Evolutionary conservation across 495 filamentous ascomycete genomes (phyloP).

Genomic region (Aspergillus ostianus): DNA sequence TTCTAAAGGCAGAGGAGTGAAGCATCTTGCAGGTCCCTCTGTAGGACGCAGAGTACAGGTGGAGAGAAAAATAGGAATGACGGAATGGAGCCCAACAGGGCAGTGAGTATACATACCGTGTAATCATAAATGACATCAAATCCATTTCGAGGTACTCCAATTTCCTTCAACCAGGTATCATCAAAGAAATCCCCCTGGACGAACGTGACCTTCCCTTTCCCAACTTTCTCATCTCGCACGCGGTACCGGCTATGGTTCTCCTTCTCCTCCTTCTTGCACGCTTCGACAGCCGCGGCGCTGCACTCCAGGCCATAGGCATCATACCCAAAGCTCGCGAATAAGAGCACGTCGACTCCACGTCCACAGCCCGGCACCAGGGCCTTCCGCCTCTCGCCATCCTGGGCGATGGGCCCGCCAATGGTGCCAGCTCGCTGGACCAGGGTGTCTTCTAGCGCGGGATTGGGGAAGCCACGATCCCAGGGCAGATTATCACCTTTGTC

Average conservation of each 20-base stretch:
- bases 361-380: constrained; percentile 74
- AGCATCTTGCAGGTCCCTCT: constrained; percentile 12
- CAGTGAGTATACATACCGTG: constrained; percentile 53
- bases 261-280: constrained; percentile 48
- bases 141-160: constrained; percentile 43
- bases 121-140: constrained; percentile 88
- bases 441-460: constrained; percentile 64
- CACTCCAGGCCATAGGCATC: constrained; percentile 73
- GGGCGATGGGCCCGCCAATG: constrained; percentile 39
- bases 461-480: constrained; percentile 67
- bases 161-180: constrained; percentile 53
- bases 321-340: constrained; percentile 69
- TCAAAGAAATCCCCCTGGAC: constrained; percentile 72
- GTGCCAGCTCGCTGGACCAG: constrained; percentile 47
- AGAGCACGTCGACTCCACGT: constrained; percentile 68
- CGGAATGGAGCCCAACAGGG: constrained; percentile 1
- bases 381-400: constrained; percentile 35
- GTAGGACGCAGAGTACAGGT: constrained; percentile 11
- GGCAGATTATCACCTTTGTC: constrained; percentile 57
- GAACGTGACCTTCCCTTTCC: constrained; percentile 57
- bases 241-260: constrained; percentile 43
- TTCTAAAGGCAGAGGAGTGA: constrained; percentile 14
- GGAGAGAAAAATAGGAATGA: constrained; percentile 11
- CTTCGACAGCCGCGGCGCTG: constrained; percentile 54
- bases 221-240: constrained; percentile 39